A percentile compares a stretch with the other conserved stretches of the same genome.
Evolutionary conservation across 805 yeast genomes (phyloP).

Genomic region (Candida saitoana): DNA sequence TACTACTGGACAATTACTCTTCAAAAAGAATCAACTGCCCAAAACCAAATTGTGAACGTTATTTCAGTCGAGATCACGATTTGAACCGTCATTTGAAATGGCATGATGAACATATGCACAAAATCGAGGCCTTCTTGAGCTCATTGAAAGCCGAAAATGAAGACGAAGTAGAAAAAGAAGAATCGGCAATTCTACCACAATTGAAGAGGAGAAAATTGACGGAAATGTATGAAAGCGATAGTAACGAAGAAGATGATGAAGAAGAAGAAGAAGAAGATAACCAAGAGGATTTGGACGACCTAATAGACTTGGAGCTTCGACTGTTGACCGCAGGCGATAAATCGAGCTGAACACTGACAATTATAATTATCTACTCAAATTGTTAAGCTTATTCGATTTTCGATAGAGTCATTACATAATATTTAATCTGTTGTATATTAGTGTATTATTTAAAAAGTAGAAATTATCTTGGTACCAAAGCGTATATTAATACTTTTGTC

Average conservation of each 20-base stretch:
- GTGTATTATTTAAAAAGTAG: not conserved
- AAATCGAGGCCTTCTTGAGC: constrained; percentile 26
- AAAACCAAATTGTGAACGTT: constrained; percentile 47
- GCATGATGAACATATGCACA: constrained; percentile 40
- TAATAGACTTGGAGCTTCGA: constrained; percentile 22
- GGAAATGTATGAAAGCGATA: not conserved
- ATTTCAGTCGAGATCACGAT: constrained; percentile 49
- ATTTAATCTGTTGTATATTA: constrained; percentile 3
- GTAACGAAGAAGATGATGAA: constrained; percentile 9
- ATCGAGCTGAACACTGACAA: not conserved
- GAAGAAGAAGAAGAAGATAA: constrained; percentile 10
- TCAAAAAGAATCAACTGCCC: constrained; percentile 42
- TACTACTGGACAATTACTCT: constrained; percentile 35
- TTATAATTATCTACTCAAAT: too few species aligned
- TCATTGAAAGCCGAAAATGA: constrained; percentile 17
- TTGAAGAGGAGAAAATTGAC: constrained; percentile 5
- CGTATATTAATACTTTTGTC: constrained; percentile 19
- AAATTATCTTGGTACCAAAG: not conserved
- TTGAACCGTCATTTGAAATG: constrained; percentile 48
- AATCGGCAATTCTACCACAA: too few species aligned
- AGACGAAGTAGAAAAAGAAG: not conserved
- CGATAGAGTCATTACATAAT: too few species aligned
- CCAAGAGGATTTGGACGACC: constrained; percentile 19
- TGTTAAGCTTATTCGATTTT: too few species aligned
- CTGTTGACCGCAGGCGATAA: constrained; percentile 16